Base-by-base conservation (phyloP, 1,284 basidiomycete genomes). In the Earliella scabrosa region DNA sequence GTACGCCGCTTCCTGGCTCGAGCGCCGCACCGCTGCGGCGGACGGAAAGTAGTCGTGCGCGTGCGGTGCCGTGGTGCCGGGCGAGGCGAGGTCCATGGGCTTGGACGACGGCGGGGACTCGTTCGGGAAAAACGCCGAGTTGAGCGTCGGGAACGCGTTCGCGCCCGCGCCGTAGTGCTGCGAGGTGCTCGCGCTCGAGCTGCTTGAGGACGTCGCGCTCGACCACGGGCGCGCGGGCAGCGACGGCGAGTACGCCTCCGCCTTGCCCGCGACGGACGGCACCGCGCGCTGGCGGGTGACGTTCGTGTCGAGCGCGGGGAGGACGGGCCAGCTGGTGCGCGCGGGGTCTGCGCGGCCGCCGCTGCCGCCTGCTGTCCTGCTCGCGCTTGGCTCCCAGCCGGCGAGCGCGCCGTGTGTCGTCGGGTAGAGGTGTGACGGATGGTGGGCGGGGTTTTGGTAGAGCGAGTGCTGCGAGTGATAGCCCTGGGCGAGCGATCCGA, bases 111-210 rank as follows among this genome's bases (percentile, higher is more conserved):
- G 61, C 44, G 47, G 70, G 71, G 45, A 65, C 57, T 72, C 46
- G 26, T 56, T 63, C 52, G 53, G 82, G 77, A 70, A 78, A 68
- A 79, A 82, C 6, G 80, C 73, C 20, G 81, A 74, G 20, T 67
- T 65, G 38, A 74, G 68, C 21, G 73, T 72, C 43, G 72, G 72
- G 58, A 72, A 71, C 27, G 66, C 61, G 29, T 59, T 61, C 47
- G 55, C 48, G 41, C 38, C 35, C 50, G 43, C 47, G 26, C 46
- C 41, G 16, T 51, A 35, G 11, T 61, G 67, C 24, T 63, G 64
- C 26, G 64, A 13, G 6, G 39, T 24, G 39, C 21, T 20, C 9
- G 64, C 64, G 58, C 54, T 61, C 38, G 63, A 70, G 57, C 67
- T 64, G 58, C 66, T 70, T 20, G 68, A 68, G 21, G 65, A 65